These are phyloP conservation scores for Lactuca saligna DNA, from an alignment of 129 eudicot species.

Conservation along the genomic window DNA sequence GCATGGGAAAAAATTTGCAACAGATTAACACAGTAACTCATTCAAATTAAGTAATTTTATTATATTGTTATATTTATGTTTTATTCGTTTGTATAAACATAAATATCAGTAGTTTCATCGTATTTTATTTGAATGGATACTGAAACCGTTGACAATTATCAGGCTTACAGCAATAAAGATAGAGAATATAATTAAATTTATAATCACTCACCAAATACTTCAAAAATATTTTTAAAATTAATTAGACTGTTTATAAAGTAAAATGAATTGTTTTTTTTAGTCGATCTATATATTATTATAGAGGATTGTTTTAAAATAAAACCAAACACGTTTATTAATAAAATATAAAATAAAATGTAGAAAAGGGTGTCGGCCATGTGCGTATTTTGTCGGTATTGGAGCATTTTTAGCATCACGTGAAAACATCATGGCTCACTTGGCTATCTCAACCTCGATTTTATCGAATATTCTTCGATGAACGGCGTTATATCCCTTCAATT, in stretches of 20 bases:
- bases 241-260: no score
- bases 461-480: conserved; percentile 13
- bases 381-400: conserved; percentile 8
- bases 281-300: no score
- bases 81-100: background rate
- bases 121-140: background rate
- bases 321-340: background rate
- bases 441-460: conserved; percentile 21
- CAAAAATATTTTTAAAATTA: no score
- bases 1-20: no score
- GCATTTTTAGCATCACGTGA: conserved; percentile 31
- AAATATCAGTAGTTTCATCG: background rate
- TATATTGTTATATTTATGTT: no score
- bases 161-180: background rate
- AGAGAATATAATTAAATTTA: background rate
- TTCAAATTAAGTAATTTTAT: background rate
- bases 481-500: background rate
- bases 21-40: no score
- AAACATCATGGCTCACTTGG: conserved; percentile 28
- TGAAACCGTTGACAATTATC: background rate
- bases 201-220: background rate
- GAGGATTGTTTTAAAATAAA: background rate
- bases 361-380: background rate
- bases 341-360: background rate
- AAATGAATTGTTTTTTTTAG: no score